Evolutionary conservation across 2,329 filamentous ascomycete species (phyloP).

Genomic region (Beauveria scarabaeidicola): DNA sequence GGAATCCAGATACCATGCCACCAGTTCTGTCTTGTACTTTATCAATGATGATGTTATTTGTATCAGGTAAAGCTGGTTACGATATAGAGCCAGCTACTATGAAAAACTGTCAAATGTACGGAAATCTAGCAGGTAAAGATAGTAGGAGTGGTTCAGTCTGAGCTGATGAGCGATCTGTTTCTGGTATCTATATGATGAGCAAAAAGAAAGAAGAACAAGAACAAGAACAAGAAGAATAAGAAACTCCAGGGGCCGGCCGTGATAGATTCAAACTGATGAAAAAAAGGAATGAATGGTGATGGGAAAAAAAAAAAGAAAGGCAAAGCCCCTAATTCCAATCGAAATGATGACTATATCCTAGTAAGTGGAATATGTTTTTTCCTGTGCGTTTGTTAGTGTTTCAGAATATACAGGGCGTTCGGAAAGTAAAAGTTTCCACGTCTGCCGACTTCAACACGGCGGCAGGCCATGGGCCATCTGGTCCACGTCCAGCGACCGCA

Average conservation of each 20-base stretch:
- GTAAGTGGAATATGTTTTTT: too few species aligned
- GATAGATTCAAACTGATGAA: not conserved
- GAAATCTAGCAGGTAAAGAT: not conserved
- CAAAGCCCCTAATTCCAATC: not conserved
- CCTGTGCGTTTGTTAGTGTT: too few species aligned
- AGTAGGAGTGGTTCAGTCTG: not conserved
- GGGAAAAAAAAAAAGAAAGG: not conserved
- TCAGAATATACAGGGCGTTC: too few species aligned
- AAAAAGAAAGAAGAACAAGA: not conserved
- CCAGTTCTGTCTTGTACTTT: too few species aligned
- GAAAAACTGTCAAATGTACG: not conserved
- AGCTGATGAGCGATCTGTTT: not conserved
- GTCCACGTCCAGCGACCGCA: constrained; percentile 53
- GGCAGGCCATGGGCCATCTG: constrained; percentile 6
- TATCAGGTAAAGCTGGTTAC: too few species aligned
- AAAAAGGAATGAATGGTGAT: not conserved
- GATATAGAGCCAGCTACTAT: too few species aligned
- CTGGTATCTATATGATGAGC: not conserved
- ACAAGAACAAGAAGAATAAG: not conserved
- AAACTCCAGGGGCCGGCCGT: not conserved
- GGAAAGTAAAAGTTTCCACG: too few species aligned
- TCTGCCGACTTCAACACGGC: not conserved
- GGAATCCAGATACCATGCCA: not conserved
- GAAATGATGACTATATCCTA: too few species aligned
- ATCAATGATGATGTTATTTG: too few species aligned